These are phyloP conservation scores for Chamaecyparis obtusa DNA, from an alignment of 75 land plant species.

Conservation along the genomic window DNA sequence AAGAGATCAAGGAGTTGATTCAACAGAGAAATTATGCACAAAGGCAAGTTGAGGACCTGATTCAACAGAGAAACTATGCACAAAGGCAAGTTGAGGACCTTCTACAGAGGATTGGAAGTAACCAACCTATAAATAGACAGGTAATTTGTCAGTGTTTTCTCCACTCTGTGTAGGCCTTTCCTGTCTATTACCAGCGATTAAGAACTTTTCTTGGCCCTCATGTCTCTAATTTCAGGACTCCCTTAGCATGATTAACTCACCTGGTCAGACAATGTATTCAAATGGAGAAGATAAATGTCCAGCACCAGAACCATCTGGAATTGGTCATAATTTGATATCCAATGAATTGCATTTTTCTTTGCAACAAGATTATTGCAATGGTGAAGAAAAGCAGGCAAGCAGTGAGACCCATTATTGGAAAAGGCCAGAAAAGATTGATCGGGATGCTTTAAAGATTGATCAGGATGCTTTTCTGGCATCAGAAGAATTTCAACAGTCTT, in stretches of 20 bases:
- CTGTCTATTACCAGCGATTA: background rate
- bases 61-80: conserved; percentile 64
- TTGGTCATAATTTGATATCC: conserved; percentile 5
- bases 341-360: background rate
- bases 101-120: conserved; percentile 48
- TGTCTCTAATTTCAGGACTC: conserved; percentile 5
- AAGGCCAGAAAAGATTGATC: conserved; percentile 6
- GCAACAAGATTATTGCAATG: background rate
- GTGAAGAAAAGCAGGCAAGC: background rate
- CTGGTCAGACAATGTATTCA: background rate
- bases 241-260: background rate
- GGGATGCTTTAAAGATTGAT: background rate
- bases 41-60: conserved; percentile 71
- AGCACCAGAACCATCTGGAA: conserved; percentile 27
- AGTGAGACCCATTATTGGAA: background rate
- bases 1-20: conserved; percentile 74
- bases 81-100: conserved; percentile 80
- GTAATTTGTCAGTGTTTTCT: conserved; percentile 15
- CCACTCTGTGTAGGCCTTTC: conserved; percentile 3
- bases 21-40: conserved; percentile 85
- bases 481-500: conserved; percentile 4
- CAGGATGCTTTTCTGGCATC: background rate
- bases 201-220: background rate
- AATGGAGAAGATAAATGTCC: conserved; percentile 29
- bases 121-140: conserved; percentile 31